Evolutionary conservation across 306 rosid genomes (phyloP), one percentile per base, ranked within the genome.

Genomic region (Albizia julibrissin): DNA sequence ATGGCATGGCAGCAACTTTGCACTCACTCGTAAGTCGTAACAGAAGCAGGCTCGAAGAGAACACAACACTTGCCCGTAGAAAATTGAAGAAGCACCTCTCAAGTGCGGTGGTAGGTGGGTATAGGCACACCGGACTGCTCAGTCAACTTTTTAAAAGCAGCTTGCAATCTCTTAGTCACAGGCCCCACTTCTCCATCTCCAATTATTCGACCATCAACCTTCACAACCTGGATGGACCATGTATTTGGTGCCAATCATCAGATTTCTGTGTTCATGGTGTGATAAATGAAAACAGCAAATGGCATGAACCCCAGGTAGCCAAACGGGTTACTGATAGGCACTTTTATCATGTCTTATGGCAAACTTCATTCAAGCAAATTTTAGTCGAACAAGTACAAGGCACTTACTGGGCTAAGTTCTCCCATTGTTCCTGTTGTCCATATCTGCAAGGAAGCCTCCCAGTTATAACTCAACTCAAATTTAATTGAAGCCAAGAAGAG

Each of bases 381-480:
- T 65, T 56, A 80, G 44, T 50, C 4, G 27, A 77, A 3, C 21
- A 77, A 42, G 52, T 39, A 65, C 6, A 81, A 73, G 52, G 73
- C 39, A 56, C 97, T 84, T 83, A 91, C 98, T 7, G 98, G 98
- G 81, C 90, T 91, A 82, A 93, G 90, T 82, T 93, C 98, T 83
- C 97, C 97, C 98, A 90, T 93, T 59, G 98, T 90, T 82, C 97
- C 98, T 6, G 98, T 87, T 8, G 94, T 93, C 98, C 98, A 93
- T 46, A 93, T 88, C 98, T 93, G 93, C 87, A 81, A 44, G 22
- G 61, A 39, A 85, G 34, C 42, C n/a, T 34, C 81, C 50, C 21
- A 34, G 81, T 84, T 68, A 68, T 61, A 68, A 77, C 72, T 61
- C 15, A 71, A 8, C 56, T 72, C 77, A 59, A 68, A 71, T 72